Base-by-base conservation (phyloP, 495 filamentous ascomycete genomes). In the Patellaria atrata region DNA sequence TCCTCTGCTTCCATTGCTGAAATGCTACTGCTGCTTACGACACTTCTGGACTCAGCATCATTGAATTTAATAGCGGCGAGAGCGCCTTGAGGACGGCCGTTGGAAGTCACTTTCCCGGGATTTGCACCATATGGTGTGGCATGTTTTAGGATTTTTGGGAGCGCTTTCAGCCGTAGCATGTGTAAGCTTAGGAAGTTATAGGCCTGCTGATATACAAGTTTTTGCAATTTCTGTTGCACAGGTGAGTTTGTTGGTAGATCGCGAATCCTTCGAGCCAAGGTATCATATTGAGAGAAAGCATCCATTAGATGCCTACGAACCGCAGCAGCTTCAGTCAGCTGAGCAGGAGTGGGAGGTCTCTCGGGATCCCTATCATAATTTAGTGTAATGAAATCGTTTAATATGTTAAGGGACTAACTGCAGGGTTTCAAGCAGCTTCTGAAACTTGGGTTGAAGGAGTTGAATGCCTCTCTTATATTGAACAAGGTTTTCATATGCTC, bases 381-480 rank as follows among this genome's bases (percentile, higher is more conserved):
- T 13, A 22, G 15, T 20, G 13, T 7, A 4, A 19, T 10, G 16
- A 21, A 18, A 44, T 48, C 7, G 55, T 52, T 17, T 52, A 51
- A 40, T 61, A 57, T 27, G 14, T 23, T 25, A 12, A 45, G 57
- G 41, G 13, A 41, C 47, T 3, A 60, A 72, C 67, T 82, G 78
- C 27, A 83, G 53, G 30, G 75, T 64, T 9, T 71, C 31, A 1
- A 96, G 66, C 0, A 89, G 62, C 25, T 73, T 77, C 45, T 94
- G 86, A 44, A 97, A 97, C 2, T 74, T 77, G 0, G 89, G 89
- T 37, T 94, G 59, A 35, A 94, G 64, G 29, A 81, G 59, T 21
- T 76, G 71, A 41, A 97, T 94, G 29, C 89, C 89, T 27, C 72
- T 65, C 55, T 96, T 81, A 40, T 94, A 96, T 47, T 94, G 84